Base-by-base conservation (phyloP, 2,329 filamentous ascomycete genomes). In the Anthostomella pinea region DNA sequence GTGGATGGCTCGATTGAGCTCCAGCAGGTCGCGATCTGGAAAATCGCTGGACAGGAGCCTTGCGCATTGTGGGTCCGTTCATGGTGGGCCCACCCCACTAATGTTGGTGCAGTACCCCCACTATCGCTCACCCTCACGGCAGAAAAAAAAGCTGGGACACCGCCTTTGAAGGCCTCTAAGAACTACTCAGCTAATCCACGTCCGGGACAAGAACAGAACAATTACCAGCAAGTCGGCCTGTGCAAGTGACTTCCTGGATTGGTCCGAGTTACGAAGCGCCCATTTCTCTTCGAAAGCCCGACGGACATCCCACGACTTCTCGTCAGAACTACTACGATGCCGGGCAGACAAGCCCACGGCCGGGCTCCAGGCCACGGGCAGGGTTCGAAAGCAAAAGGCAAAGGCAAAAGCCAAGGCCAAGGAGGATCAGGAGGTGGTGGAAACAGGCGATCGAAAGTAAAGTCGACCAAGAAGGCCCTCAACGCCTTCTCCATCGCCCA, bases 311-410 rank as follows among this genome's bases (percentile, higher is more conserved):
- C n/a, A n/a, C 15, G 7, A 20, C 17, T 24, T 17, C 30, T 6
- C n/a, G 35, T 25, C 21, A 30, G 16, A 41, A 30, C 8, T 14
- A 20, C 24, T 43, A 62, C 38, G 24, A 79, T 80, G 76, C 69
- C 73, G 14, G 76, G 77, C 57, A 69, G 76, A 46, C 76, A 80
- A 64, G 64, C 76, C 28, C 75, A 80, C 56, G 77, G 77, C 21
- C 62, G 75, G 48, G n/a, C n/a, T n/a, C n/a, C n/a, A n/a, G n/a
- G n/a, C n/a, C n/a, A n/a, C n/a, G n/a, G n/a, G n/a, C n/a, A n/a
- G n/a, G n/a, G n/a, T n/a, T n/a, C n/a, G 26, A 56, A 55, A 36
- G 33, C 41, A 20, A 56, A 57, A 33, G 45, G 27, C 43, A 67
- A 15, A 8, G 17, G 25, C 13, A 27, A 16, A 7, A 27, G 17